phyloP scores from a whole-genome alignment of 768 basidiomycete genomes.

The Glaciozyma martinii region DNA sequence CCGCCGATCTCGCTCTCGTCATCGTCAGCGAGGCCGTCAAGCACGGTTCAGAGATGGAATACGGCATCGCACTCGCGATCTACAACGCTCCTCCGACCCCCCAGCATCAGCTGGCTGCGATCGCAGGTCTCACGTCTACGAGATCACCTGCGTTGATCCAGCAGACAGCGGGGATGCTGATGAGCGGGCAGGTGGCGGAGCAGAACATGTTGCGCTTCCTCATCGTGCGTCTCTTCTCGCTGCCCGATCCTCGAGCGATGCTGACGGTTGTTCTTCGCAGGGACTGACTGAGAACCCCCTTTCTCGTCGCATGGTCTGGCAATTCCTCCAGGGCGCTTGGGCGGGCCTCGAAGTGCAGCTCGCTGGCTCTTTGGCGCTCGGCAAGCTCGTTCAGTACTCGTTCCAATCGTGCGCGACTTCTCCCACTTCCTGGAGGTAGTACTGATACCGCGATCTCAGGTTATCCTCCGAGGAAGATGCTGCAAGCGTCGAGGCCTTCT shows the following conservation, averaged over 20 bases:
- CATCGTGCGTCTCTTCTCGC: neutral
- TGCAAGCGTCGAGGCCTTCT: conserved; percentile 54
- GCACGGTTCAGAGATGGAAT: conserved; percentile 13
- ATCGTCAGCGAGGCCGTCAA: neutral
- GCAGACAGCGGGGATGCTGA: conserved; percentile 12
- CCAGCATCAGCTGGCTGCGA: conserved; percentile 11
- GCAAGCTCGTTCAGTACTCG: conserved; percentile 3
- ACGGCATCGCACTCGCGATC: conserved; percentile 6
- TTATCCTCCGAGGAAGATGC: conserved; percentile 64
- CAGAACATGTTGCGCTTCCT: conserved; percentile 12
- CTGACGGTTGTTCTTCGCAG: neutral
- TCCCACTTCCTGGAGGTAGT: conserved; percentile 2
- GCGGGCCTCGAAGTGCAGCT: conserved; percentile 13
- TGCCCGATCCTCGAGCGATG: neutral
- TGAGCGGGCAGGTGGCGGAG: conserved; percentile 10
- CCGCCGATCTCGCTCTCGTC: conserved; percentile 10
- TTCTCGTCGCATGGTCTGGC: conserved; percentile 19
- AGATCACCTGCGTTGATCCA: conserved; percentile 1
- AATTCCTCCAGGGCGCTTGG: conserved; percentile 10
- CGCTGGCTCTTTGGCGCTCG: conserved; percentile 13
- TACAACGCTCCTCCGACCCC: conserved; percentile 20
- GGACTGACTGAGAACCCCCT: conserved; percentile 17
- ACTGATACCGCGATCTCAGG: conserved; percentile 15
- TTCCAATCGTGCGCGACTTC: conserved; percentile 15
- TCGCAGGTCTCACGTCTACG: conserved; percentile 12